Base-by-base conservation (phyloP, 345 rosid genomes). In the Citrus trifoliata region DNA sequence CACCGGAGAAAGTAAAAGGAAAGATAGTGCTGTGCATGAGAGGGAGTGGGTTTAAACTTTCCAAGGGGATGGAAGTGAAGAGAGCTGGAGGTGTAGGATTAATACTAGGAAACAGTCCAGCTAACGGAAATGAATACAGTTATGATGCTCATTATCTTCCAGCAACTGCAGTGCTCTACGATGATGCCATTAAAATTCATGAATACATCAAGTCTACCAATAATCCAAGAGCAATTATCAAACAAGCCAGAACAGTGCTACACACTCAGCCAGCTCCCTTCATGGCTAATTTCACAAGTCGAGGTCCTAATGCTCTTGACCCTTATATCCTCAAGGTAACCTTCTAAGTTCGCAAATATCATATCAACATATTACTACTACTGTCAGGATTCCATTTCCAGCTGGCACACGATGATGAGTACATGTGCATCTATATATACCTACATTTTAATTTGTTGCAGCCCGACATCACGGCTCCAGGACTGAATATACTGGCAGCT, bases 381-480 rank as follows among this genome's bases (percentile, higher is more conserved):
- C 18, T 13, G 51, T 1, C 51, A 19, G 19, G 58, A 53, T 53
- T 53, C 21, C 30, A 12, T 1, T 32, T 33, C 37, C 25, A 64
- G 35, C 8, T 65, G 24, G 42, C 19, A 32, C 22, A 8, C 14
- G 4, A 10, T 6, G 14, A 65, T 21, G 22, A 65, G 1, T 65
- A 14, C 35, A 4, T 65, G 9, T 53, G 22, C 21, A 16, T 5
- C 0, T 33, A 14, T 65, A 10, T 33, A 35, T 18, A 2, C 21
- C 58, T 18, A 61, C 65, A 61, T 24, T 46, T 61, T 12, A 6
- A 68, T 40, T 68, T 24, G 72, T 42, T 68, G 56, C 80, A 93
- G 98, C 97, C 99, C 6, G 97, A 95, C 74, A 87, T 95, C 9
- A 88, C 90, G 3, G 99, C 97, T 6, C 95, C 98, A 0, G 98